These are phyloP conservation scores for Sporothrix phasma DNA, from an alignment of 2,329 filamentous ascomycete genomes.

Conservation along the genomic window DNA sequence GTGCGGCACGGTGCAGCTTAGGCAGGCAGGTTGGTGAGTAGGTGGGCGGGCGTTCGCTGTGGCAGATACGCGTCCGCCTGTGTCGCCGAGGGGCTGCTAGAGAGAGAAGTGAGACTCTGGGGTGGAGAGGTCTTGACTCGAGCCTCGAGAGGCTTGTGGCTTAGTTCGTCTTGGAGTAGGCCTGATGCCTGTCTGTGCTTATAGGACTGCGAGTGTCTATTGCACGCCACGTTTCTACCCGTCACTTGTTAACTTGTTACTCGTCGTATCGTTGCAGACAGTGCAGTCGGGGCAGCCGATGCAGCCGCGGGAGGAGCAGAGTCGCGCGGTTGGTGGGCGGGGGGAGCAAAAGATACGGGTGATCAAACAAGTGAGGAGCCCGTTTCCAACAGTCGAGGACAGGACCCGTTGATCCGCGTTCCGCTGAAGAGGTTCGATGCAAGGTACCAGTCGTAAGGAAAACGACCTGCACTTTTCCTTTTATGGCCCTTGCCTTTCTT, in stretches of 20 bases:
- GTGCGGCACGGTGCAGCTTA: background rate
- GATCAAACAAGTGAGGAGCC: background rate
- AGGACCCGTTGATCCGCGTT: background rate
- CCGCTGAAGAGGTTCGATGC: background rate
- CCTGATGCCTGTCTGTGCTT: background rate
- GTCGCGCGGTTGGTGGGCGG: too few species aligned
- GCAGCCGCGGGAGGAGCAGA: background rate
- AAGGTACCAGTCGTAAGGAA: background rate
- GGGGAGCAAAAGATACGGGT: background rate
- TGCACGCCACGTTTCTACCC: background rate
- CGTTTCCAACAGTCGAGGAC: background rate
- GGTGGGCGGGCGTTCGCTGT: background rate
- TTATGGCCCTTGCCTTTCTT: too few species aligned
- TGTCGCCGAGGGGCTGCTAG: background rate
- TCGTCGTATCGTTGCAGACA: background rate
- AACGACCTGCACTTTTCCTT: background rate
- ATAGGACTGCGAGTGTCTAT: background rate
- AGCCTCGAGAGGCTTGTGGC: background rate
- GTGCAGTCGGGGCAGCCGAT: background rate
- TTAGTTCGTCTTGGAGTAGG: background rate
- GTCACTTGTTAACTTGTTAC: background rate
- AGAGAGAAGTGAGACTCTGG: conserved; percentile 1
- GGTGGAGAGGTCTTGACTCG: background rate
- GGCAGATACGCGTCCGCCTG: background rate
- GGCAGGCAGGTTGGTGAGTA: background rate